Evolutionary conservation across 805 yeast genomes (phyloP), one percentile per base, ranked within the genome.

Genomic region (Candida sanyiensis): DNA sequence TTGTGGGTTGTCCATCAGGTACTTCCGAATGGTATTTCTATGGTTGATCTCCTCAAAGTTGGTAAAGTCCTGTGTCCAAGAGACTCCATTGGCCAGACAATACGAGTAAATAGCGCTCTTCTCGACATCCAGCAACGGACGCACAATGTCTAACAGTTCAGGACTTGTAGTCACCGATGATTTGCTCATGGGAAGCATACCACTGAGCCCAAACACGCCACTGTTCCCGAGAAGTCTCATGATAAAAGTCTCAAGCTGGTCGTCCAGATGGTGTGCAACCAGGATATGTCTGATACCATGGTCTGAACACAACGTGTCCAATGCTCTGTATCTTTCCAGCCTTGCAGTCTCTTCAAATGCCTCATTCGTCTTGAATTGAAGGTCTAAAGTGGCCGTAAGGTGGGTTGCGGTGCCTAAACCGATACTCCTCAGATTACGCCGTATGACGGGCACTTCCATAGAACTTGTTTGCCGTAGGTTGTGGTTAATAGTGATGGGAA

Each of bases 1-100:
- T 5, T 40, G 35, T 11, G 46, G 18, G 30, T 45, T 28, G 5
- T 51, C 44, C 24, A 40, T 42, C 22, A 57, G 33, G 22, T 47
- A 45, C 28, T 60, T 58, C 27, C 93, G 63, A 3, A 76, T 61
- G 13, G 67, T 58, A 49, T 84, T 84, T 35, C 95, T 63, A 26
- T 61, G 49, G 0, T 90, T 83, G 32, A 79, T 63, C 8, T 52
- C 49, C 2, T 68, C 59, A 3, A 51, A 50, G 46, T 85, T 85
- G 0, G 90, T 77, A 3, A 60, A 52, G 49, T 85, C 95, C 49
- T 83, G 89, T 52, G 79, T 76, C 90, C 93, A 84, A 0, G 43
- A 35, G 0, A 83, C 45, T 1, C 47, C 39, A 16, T 66, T 53
- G 0, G 38, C 33, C 8, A 38, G 28, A 38, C 88, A 81, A 10